These are phyloP conservation scores for Tinospora cordifolia DNA, from an alignment of 164 flowering plant genomes.

Conservation along the genomic window DNA sequence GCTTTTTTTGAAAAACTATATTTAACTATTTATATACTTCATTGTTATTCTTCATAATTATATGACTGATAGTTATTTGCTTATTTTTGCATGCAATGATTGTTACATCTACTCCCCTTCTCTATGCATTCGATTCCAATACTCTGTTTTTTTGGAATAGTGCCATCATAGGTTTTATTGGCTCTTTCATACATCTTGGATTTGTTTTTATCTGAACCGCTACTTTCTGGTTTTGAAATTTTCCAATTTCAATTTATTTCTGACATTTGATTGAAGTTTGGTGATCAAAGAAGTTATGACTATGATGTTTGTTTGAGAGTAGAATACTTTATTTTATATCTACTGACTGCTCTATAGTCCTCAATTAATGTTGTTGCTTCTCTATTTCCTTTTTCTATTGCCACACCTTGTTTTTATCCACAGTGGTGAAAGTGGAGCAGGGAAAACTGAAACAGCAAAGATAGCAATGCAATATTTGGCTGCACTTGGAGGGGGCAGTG, in stretches of 20 bases:
- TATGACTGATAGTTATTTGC: not conserved
- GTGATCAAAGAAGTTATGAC: not conserved
- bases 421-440: slow-evolving; percentile 99
- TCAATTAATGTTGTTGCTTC: not conserved
- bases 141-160: too few relatives aligned
- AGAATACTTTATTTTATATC: not conserved
- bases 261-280: not conserved
- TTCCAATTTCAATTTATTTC: not conserved
- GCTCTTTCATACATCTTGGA: too few relatives aligned
- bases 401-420: slow-evolving; percentile 7
- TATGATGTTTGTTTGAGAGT: not conserved
- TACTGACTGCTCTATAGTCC: not conserved
- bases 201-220: too few relatives aligned
- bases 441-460: slow-evolving; percentile 99
- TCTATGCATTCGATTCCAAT: too few relatives aligned
- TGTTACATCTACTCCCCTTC: not conserved
- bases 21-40: not conserved
- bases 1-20: not conserved
- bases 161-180: not conserved
- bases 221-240: too few relatives aligned
- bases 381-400: not conserved
- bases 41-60: not conserved
- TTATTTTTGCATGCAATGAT: not conserved
- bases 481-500: slow-evolving; percentile 97
- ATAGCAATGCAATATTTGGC: slow-evolving; percentile 99